Conservation (phyloP, 176 grass and related monocot species). For the Oryza punctata region DNA sequence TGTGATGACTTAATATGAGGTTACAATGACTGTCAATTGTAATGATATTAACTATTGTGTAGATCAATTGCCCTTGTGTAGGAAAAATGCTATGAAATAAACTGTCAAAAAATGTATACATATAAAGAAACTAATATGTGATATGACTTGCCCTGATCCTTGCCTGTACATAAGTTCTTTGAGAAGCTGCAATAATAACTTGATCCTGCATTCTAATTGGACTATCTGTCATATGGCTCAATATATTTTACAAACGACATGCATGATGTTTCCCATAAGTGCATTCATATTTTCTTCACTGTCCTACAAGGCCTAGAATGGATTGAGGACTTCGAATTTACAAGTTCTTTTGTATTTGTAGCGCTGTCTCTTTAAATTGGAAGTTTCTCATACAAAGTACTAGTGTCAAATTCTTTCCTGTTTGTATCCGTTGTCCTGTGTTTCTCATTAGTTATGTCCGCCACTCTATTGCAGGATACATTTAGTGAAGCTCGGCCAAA, state of each 20-base stretch:
- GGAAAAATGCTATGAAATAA: no score
- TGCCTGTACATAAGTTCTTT: neutral
- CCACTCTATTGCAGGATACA: conserved; percentile 15
- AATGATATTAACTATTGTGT: no score
- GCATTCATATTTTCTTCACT: neutral
- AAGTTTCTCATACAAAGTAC: neutral
- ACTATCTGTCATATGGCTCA: neutral
- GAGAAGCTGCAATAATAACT: neutral
- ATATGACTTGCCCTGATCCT: neutral
- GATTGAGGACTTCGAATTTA: neutral
- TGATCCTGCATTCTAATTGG: neutral
- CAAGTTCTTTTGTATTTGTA: neutral
- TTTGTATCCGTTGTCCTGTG: conserved; percentile 14
- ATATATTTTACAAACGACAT: neutral
- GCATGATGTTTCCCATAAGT: conserved; percentile 28
- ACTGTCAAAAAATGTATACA: no score
- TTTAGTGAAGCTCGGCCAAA: conserved; percentile 4
- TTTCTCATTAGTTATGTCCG: neutral
- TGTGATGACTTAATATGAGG: no score
- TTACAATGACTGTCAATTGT: no score
- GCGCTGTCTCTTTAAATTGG: neutral
- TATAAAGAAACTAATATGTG: neutral
- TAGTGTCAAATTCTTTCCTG: neutral
- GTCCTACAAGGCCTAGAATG: neutral
- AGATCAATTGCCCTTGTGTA: no score